These are phyloP conservation scores for Alternaria ethzedia DNA, from an alignment of 2,329 filamentous ascomycete genomes.

Conservation along the genomic window DNA sequence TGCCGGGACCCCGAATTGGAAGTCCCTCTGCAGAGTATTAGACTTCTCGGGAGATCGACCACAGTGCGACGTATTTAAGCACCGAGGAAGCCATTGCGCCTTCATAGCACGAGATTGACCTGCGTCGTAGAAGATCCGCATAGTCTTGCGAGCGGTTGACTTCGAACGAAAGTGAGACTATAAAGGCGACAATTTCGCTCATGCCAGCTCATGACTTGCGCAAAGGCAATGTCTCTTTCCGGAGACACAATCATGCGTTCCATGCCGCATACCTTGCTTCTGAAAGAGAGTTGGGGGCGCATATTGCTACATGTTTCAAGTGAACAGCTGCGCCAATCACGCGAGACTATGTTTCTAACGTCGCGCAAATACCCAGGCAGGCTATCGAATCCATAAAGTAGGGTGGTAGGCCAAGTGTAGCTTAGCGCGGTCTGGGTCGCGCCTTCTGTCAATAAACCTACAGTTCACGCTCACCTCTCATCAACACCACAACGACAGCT, in stretches of 20 bases:
- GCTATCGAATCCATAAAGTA: slow-evolving; percentile 13
- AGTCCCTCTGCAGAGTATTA: neutral
- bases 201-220: neutral
- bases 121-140: neutral
- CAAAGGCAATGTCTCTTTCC: neutral
- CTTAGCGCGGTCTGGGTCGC: slow-evolving; percentile 14
- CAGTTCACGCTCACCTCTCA: slow-evolving; percentile 13
- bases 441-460: slow-evolving; percentile 21
- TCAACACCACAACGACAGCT: slow-evolving; percentile 6
- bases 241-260: neutral
- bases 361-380: slow-evolving; percentile 9
- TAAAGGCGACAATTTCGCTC: neutral
- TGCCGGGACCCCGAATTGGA: neutral
- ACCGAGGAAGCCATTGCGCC: neutral
- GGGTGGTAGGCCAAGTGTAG: slow-evolving; percentile 5
- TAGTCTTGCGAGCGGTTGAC: neutral
- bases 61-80: neutral
- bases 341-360: neutral
- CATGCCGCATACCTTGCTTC: slow-evolving; percentile 6
- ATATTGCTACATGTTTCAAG: slow-evolving; percentile 19
- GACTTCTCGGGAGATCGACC: neutral
- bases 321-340: slow-evolving; percentile 15
- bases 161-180: neutral
- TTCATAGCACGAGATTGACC: neutral
- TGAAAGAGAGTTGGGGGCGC: slow-evolving; percentile 2